Evolutionary conservation across 805 yeast species (phyloP).

Genomic region (Dipodascopsis uninucleata): DNA sequence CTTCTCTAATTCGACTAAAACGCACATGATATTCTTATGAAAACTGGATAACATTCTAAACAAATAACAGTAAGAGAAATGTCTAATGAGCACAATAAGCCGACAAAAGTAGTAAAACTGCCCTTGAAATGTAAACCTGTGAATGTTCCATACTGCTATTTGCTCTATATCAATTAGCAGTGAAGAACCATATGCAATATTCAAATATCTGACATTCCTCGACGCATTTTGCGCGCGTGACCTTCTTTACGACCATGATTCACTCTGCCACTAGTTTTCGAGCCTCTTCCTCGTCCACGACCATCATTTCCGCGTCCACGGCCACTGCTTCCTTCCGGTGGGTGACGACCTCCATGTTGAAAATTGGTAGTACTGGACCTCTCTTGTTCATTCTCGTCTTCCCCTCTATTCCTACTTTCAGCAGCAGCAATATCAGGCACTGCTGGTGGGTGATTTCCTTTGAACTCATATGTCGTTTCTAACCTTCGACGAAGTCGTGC

Average conservation of each 20-base stretch:
- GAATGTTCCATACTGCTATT: too few species aligned
- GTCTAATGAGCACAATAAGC: too few species aligned
- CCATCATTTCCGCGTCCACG: neutral
- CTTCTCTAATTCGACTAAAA: too few species aligned
- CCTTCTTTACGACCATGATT: slow-evolving; percentile 20
- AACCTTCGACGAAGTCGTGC: slow-evolving; percentile 59
- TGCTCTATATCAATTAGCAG: too few species aligned
- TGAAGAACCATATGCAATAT: too few species aligned
- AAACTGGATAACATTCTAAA: too few species aligned
- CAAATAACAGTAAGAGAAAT: too few species aligned
- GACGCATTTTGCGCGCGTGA: slow-evolving; percentile 8
- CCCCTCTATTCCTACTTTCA: slow-evolving; percentile 2
- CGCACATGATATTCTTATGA: too few species aligned
- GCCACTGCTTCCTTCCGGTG: too few species aligned
- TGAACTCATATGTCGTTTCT: slow-evolving; percentile 58
- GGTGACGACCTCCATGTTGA: too few species aligned
- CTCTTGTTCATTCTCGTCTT: slow-evolving; percentile 4
- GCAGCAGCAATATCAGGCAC: slow-evolving; percentile 1
- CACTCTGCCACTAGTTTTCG: slow-evolving; percentile 9
- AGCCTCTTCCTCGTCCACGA: slow-evolving; percentile 4
- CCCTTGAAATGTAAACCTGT: too few species aligned
- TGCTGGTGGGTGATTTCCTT: slow-evolving; percentile 38
- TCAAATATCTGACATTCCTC: slow-evolving; percentile 10
- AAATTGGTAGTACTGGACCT: neutral
- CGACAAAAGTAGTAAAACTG: too few species aligned